Conservation (phyloP, 495 filamentous ascomycete species). For the Cercophora samala region DNA sequence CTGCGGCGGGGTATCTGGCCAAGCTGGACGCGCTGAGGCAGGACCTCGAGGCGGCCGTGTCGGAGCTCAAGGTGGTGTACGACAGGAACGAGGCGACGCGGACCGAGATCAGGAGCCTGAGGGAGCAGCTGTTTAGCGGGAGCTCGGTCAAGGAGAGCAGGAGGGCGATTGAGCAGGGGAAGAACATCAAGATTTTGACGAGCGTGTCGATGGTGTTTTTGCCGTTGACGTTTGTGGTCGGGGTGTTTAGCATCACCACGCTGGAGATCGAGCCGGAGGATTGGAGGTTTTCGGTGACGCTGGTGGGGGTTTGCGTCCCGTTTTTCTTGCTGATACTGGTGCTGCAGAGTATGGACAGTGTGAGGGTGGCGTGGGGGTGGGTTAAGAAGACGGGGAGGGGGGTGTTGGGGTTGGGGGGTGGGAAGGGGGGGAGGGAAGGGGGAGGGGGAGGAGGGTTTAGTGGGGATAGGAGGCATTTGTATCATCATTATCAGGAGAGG, state of each 20-base stretch:
- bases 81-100: conserved; percentile 30
- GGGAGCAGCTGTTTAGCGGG: conserved; percentile 37
- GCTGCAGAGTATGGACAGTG: conserved; percentile 27
- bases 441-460: not conserved
- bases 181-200: conserved; percentile 42
- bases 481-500: conserved; percentile 3
- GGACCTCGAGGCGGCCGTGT: conserved; percentile 30
- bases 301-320: conserved; percentile 35
- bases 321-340: conserved; percentile 34
- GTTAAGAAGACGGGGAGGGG: not conserved
- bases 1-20: conserved; percentile 19
- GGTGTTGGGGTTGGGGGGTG: not conserved
- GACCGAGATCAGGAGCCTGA: conserved; percentile 31
- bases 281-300: conserved; percentile 33
- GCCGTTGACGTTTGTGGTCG: conserved; percentile 41
- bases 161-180: conserved; percentile 36
- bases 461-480: not conserved
- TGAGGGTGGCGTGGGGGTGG: conserved; percentile 12
- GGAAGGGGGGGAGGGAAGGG: not conserved
- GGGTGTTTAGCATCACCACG: conserved; percentile 37
- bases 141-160: conserved; percentile 34
- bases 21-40: conserved; percentile 22
- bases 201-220: conserved; percentile 42
- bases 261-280: conserved; percentile 26
- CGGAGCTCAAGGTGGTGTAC: conserved; percentile 23